phyloP scores from a whole-genome alignment of 495 filamentous ascomycete species.

The Hypoxylon trugodes region DNA sequence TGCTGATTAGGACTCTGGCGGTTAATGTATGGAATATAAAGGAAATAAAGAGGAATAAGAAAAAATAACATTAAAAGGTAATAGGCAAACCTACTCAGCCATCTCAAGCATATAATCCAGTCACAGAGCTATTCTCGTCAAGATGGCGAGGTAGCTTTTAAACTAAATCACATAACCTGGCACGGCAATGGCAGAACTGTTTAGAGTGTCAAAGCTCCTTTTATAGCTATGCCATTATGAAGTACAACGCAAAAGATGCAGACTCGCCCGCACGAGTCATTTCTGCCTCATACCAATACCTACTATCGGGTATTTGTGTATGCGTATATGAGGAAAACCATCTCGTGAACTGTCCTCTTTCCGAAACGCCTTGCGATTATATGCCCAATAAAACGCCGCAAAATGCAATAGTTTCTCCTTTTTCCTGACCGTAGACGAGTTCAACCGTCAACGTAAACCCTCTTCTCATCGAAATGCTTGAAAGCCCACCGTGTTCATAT shows the following conservation, averaged over 20 bases:
- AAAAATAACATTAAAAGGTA: too few relatives aligned
- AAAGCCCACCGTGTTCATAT: neutral
- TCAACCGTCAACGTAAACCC: neutral
- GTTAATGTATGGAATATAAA: too few relatives aligned
- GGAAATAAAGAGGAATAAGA: too few relatives aligned
- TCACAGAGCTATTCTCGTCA: too few relatives aligned
- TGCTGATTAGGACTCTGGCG: too few relatives aligned
- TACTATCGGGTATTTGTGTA: neutral
- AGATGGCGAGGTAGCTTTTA: neutral
- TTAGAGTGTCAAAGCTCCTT: neutral
- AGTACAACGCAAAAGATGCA: neutral
- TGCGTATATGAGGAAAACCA: slow-evolving; percentile 3
- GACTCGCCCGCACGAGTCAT: neutral
- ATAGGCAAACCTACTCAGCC: too few relatives aligned
- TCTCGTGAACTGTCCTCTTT: neutral
- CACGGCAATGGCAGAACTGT: neutral
- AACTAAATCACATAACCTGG: slow-evolving; percentile 1
- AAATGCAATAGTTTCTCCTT: slow-evolving; percentile 13
- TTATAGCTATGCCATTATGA: slow-evolving; percentile 15
- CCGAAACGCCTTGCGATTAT: slow-evolving; percentile 19
- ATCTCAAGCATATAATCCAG: too few relatives aligned
- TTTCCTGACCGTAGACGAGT: neutral
- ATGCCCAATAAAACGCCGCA: slow-evolving; percentile 20
- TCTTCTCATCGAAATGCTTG: neutral
- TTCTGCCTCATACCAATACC: neutral